Conservation (phyloP, 139 green algal genomes). For the Micromonas pusilla region DNA sequence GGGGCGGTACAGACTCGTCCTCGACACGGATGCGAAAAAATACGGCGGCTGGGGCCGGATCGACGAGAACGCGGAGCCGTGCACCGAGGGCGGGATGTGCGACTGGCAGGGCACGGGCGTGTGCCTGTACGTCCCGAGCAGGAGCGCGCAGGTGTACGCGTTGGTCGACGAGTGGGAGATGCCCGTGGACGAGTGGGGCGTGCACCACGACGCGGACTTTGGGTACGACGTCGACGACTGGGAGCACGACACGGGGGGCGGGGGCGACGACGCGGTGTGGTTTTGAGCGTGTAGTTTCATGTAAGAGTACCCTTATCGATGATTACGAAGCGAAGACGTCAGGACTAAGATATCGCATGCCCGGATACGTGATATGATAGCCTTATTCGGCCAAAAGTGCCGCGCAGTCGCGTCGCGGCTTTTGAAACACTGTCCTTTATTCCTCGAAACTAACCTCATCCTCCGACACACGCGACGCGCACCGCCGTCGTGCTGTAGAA, state of each 20-base stretch:
- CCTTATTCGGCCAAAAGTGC: too few species aligned
- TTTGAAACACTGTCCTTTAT: too few species aligned
- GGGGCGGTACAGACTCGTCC: slow-evolving; percentile 74
- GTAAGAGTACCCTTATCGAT: background rate
- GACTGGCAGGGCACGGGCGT: slow-evolving; percentile 10
- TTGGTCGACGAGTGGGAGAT: slow-evolving; percentile 14
- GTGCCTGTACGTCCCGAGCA: background rate
- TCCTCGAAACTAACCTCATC: too few species aligned
- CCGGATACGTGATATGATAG: too few species aligned
- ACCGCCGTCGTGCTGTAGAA: too few species aligned
- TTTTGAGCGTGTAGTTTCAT: background rate
- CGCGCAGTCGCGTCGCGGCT: too few species aligned
- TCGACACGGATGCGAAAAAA: slow-evolving; percentile 73
- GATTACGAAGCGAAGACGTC: too few species aligned
- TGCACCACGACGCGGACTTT: background rate
- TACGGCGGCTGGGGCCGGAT: slow-evolving; percentile 72
- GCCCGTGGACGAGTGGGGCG: background rate
- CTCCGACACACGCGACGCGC: too few species aligned
- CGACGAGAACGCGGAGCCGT: slow-evolving; percentile 60
- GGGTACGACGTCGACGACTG: background rate
- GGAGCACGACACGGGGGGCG: background rate
- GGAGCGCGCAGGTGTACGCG: slow-evolving; percentile 24
- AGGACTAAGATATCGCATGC: too few species aligned
- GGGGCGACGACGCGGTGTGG: background rate
- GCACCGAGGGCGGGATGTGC: background rate